A percentile compares a stretch with the other conserved stretches of the same genome.
Evolutionary conservation across 225 moss, liverwort and hornwort species (phyloP).

Genomic region (Pseudisothecium myosuroides): DNA sequence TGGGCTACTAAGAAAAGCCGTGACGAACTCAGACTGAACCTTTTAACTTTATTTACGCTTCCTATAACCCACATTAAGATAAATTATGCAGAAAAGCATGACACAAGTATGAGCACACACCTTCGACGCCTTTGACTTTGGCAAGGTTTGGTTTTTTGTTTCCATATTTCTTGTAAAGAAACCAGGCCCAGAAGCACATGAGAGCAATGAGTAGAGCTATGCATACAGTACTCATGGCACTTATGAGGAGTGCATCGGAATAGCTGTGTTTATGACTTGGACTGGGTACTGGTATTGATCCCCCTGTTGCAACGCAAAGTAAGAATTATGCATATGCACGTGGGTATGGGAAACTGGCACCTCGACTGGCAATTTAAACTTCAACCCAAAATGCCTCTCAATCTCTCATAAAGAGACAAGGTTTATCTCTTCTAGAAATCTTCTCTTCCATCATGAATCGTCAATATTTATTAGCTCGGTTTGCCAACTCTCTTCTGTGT

Average conservation of each 20-base stretch:
- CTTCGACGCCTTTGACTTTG: constrained; percentile 37
- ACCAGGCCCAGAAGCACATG: constrained; percentile 61
- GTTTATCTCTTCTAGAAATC: neutral
- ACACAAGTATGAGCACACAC: constrained; percentile 1
- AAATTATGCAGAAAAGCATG: neutral
- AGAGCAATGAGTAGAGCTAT: constrained; percentile 51
- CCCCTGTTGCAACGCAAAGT: constrained; percentile 11
- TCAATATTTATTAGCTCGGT: neutral
- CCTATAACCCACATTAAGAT: neutral
- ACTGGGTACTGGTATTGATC: neutral
- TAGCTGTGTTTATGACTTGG: constrained; percentile 23
- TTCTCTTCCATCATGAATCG: neutral
- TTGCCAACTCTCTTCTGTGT: neutral
- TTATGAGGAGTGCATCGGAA: constrained; percentile 57
- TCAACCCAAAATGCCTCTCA: neutral
- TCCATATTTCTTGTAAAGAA: constrained; percentile 51
- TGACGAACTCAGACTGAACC: neutral
- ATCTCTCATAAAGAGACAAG: neutral
- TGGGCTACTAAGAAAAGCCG: neutral
- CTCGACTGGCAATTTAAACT: neutral
- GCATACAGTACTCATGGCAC: constrained; percentile 61
- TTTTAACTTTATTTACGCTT: neutral
- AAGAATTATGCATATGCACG: neutral
- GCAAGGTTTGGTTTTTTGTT: constrained; percentile 20
- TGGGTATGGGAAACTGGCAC: neutral